Evolutionary conservation across 495 filamentous ascomycete species (phyloP), one percentile per base, ranked within the genome.

Genomic region (Aspergillus avenaceus): DNA sequence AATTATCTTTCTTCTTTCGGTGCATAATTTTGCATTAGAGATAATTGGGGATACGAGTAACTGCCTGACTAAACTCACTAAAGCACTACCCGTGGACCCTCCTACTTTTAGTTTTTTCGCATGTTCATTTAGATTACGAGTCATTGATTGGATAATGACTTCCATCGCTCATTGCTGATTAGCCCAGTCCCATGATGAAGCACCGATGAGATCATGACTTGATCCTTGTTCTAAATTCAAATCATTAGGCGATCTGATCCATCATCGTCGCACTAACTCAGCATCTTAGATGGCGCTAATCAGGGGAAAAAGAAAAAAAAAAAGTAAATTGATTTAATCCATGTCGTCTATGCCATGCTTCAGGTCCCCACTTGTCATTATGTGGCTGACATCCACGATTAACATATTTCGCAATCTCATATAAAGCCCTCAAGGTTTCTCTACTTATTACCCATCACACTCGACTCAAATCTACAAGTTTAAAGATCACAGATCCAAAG

Each of bases 381-480:
- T 23, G 24, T 47, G 41, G 49, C 49, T 25, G 25, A 34, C n/a
- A n/a, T n/a, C n/a, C n/a, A n/a, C 40, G 25, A 36, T 25, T 34
- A 11, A 21, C 47, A 47, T 32, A 43, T 48, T 51, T 5, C 42
- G 28, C 23, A 14, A 21, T 32, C 38, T 43, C 41, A 45, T 60
- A 56, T 60, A 60, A 52, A 55, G 53, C 51, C 41, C 27, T 56
- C 50, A 44, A 47, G 49, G 36, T 52, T 53, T 52, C 57, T 56
- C 53, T 37, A 34, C 19, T 46, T 37, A 21, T 37, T 37, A 14
- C 31, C 12, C 29, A 23, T 28, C 22, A 34, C 45, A 18, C 31
- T 2, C 22, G 12, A 23, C 4, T 21, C 11, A 45, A 32, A 45
- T 13, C 8, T 13, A 37, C 12, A 12, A 16, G 14, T 22, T 37